Base-by-base conservation (phyloP, 2,329 filamentous ascomycete species). In the Truncatella angustata region DNA sequence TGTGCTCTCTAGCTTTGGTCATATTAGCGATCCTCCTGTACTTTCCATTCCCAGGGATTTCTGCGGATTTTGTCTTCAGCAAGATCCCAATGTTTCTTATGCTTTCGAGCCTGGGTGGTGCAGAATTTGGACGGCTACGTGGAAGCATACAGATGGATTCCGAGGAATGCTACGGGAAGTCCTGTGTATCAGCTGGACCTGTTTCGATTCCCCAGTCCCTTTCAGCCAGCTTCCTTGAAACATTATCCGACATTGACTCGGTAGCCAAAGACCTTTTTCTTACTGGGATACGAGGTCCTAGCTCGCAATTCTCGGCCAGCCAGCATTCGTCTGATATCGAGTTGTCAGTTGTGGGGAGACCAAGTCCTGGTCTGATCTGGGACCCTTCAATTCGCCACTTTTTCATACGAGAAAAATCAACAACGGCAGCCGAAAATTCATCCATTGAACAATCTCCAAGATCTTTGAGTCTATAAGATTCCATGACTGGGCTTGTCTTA, bases 291-390 rank as follows among this genome's bases (percentile, higher is more conserved):
- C n/a, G n/a, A n/a, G 28, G 28, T 9, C 28, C 28, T 7, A 9
- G 7, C 14, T 32, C 28, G 14, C 28, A 32, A 9, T 9, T 7
- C 7, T 32, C 28, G 7, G 28, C 11, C 12, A 46, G 43, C 21
- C 23, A 46, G 12, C 43, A 32, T 32, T 46, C 43, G 32, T 46
- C 43, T 18, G 43, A 46, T 16, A 30, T 46, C 18, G n/a, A 20
- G 9, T 12, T 46, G 6, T 18, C 23, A 6, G 11, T 10, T 12
- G 18, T 6, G 16, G 26, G 24, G 5, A 12, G 23, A 21, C 23
- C 5, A 14, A 34, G 43, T 24, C 43, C 43, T 10, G 5, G 9
- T 6, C 26, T 24, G 10, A 26, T 24, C 14, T 46, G 43, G 43
- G 43, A 32, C 12, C 20, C 12, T 24, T 5, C 5, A 5, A 46